Evolutionary conservation across 345 rosid species (phyloP), one percentile per base, ranked within the genome.

Genomic region (Aquilaria malaccensis): DNA sequence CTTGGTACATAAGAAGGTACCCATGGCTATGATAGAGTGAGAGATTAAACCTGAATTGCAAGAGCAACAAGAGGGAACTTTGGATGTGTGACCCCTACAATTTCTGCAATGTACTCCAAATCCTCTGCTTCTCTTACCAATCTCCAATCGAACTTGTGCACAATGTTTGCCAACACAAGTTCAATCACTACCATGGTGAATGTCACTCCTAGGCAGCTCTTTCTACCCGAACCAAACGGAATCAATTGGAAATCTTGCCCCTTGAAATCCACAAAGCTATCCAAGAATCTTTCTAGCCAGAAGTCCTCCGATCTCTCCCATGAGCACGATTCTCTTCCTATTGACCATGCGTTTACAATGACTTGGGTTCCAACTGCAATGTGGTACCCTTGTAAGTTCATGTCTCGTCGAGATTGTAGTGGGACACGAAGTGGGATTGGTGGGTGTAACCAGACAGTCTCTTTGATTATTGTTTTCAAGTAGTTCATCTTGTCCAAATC

Each of bases 171-270:
- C 56, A 59, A 51, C 5, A 55, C 58, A 7, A 68, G 50, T 63
- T 77, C 81, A 64, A 33, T 66, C 60, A 62, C 59, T 43, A 52
- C 58, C 55, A 60, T 57, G 3, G 74, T 74, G 63, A 78, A 71
- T 1, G 52, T 15, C 45, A 59, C 64, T 2, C 72, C 76, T 2
- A 76, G 76, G 54, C 76, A 73, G 6, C 61, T 63, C 58, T 76
- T 68, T 31, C 79, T 71, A 32, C 81, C 81, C 11, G 69, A 64
- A n/a, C 76, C 70, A 54, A 74, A 67, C 10, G 76, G 79, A n/a
- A 78, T 68, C 48, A 78, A 63, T 66, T 73, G 63, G 56, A 62
- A 74, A 60, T 71, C 30, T 47, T 15, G 15, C 15, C 15, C 15
- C 15, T 15, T 15, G 15, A 15, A 15, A 15, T 15, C 15, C 15